These are phyloP conservation scores for Fusarium pseudocircinatum DNA, from an alignment of 2,329 filamentous ascomycete genomes.

Conservation along the genomic window DNA sequence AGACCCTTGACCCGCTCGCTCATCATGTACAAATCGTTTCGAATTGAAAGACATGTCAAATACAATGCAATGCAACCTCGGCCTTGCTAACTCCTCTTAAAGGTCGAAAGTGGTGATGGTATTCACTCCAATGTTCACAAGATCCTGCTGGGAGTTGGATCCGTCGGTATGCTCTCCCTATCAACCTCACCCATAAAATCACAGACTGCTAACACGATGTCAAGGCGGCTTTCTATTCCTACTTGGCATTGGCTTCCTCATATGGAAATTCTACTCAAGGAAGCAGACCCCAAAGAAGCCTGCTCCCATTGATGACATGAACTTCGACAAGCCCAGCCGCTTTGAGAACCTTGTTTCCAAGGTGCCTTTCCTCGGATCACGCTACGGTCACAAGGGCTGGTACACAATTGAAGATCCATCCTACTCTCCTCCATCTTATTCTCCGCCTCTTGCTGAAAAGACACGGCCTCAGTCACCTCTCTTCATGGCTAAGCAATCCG, in stretches of 20 bases:
- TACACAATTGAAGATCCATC: conserved; percentile 45
- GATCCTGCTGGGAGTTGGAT: conserved; percentile 37
- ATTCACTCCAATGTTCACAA: conserved; percentile 40
- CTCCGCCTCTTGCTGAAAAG: conserved; percentile 36
- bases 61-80: not conserved
- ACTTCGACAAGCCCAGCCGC: conserved; percentile 37
- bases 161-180: conserved; percentile 29
- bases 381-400: conserved; percentile 48
- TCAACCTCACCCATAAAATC: not conserved
- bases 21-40: not conserved
- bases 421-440: conserved; percentile 14
- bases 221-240: conserved; percentile 36
- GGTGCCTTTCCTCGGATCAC: conserved; percentile 50
- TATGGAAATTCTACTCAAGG: conserved; percentile 36
- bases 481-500: conserved; percentile 36
- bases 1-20: not conserved
- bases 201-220: not conserved
- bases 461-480: not conserved
- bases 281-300: conserved; percentile 10
- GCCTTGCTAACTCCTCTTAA: conserved; percentile 11
- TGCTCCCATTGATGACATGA: conserved; percentile 28
- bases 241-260: conserved; percentile 34
- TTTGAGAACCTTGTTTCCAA: conserved; percentile 43
- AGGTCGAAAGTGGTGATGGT: conserved; percentile 21
- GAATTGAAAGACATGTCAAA: not conserved